Evolutionary conservation across 176 grass and related monocot species (phyloP), one percentile per base, ranked within the genome.

Genomic region (Melocanna baccifera): DNA sequence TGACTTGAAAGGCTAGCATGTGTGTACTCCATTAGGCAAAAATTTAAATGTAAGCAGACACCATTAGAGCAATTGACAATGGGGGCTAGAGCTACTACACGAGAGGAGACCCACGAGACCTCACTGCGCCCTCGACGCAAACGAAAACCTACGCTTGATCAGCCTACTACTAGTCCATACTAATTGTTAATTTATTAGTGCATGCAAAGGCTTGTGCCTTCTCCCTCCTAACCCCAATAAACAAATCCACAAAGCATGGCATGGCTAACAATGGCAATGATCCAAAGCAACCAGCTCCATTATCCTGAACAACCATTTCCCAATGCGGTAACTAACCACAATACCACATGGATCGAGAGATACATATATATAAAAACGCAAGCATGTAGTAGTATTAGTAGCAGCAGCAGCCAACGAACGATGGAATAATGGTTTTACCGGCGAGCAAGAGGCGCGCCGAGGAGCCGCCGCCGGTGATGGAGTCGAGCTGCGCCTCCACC

Each of bases 401-500:
- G 34, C 34, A 36, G 34, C 34, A 36, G 34, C 34, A 36, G 34
- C 14, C 12, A 32, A 18, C 3, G 26, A 64, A 69, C 67, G 53
- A 41, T 59, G 52, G 0, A 41, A n/a, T 6, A 36, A 30, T 42
- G 34, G 64, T 13, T 73, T 41, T 87, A 87, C 89, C 89, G 62
- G 85, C 36, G 55, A 91, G 81, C 1, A 48, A 69, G 85, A 91
- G 43, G 85, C 75, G 89, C 52, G 89, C 81, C 4, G 83, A 85
- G 55, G 63, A 14, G 23, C 46, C n/a, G 11, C 42, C 55, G 87
- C 85, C 92, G 86, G 89, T 80, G 55, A 98, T 79, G 78, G 93
- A 80, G 68, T 91, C 92, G 29, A 98, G 89, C 85, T 98, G 93
- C 53, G 80, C 75, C 73, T 98, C 93, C 55, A 90, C 93, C 22